Base-by-base conservation (phyloP, 768 basidiomycete species). In the Leccinum disarticulatum region DNA sequence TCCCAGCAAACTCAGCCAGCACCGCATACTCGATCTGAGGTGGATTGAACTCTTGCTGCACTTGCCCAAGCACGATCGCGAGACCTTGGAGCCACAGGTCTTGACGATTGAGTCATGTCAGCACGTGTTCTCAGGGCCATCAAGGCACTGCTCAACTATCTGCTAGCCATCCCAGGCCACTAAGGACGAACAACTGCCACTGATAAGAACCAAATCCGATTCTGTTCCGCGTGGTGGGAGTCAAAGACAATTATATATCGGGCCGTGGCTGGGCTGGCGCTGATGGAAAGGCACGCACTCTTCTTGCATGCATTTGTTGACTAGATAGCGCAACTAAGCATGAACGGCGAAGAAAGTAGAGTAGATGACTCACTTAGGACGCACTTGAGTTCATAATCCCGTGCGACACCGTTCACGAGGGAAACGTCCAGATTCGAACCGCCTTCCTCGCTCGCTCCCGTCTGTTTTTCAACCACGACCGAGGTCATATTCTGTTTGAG, bases 191-290 rank as follows among this genome's bases (percentile, higher is more conserved):
- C 31, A 83, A 74, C 62, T 82, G 77, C 55, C 72, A 67, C 56
- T 83, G 81, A 69, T 82, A 83, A 46, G 73, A 75, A 14, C 81
- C 81, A 46, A 79, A 82, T 52, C 81, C 80, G 51, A 82, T 80
- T 59, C 80, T 81, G 64, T 51, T 11, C n/a, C 43, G 19, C 43
- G 43, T 46, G 43, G 11, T 19, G 5, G 19, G 43, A 46, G 43
- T 46, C n/a, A n/a, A n/a, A n/a, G n/a, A n/a, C n/a, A n/a, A n/a
- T n/a, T n/a, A n/a, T 25, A 41, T 46, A 46, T 46, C 43, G 43
- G 43, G 43, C 19, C 36, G 9, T 27, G 31, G 11, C 4, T 67
- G 9, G 58, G 19, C 27, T 15, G 25, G 14, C 28, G 19, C 54
- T 57, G 47, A 61, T 56, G 31, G 19, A 54, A 33, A 54, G 57